phyloP scores from a whole-genome alignment of 306 rosid species.

The Geum urbanum region DNA sequence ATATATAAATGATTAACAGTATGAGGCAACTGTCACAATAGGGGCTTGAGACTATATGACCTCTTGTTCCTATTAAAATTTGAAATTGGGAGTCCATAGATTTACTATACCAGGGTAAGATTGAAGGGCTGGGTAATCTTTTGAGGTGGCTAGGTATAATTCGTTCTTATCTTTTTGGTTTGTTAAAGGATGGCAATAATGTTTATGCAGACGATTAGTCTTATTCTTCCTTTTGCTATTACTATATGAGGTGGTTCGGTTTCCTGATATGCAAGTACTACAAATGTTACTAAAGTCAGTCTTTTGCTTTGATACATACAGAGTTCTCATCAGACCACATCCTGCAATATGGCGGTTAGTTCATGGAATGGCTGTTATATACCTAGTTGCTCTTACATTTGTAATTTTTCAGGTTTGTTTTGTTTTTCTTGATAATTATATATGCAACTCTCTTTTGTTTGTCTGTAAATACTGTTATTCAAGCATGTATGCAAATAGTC shows the following conservation, averaged over 20 bases:
- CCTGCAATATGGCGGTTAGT: constrained; percentile 99
- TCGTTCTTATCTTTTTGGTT: background rate
- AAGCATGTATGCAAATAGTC: background rate
- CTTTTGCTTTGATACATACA: constrained; percentile 32
- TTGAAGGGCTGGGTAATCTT: background rate
- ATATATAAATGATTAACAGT: background rate
- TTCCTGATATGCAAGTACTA: background rate
- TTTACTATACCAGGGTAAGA: background rate
- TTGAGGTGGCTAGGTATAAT: too few relatives aligned
- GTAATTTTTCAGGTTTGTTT: constrained; percentile 88
- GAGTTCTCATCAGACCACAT: constrained; percentile 97
- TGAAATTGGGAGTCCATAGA: constrained; percentile 12
- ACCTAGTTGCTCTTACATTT: constrained; percentile 90
- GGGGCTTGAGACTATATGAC: background rate
- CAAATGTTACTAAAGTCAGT: constrained; percentile 1
- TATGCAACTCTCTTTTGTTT: background rate
- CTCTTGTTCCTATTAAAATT: constrained; percentile 7
- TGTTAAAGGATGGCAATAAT: background rate
- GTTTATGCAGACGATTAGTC: background rate
- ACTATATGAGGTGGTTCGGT: background rate
- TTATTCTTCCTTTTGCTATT: background rate
- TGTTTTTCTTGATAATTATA: background rate
- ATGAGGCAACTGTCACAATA: background rate
- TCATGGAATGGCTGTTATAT: constrained; percentile 97
- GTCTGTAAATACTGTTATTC: background rate